Evolutionary conservation across 2,329 filamentous ascomycete species (phyloP), one percentile per base, ranked within the genome.

Genomic region (Diaporthe sp.): DNA sequence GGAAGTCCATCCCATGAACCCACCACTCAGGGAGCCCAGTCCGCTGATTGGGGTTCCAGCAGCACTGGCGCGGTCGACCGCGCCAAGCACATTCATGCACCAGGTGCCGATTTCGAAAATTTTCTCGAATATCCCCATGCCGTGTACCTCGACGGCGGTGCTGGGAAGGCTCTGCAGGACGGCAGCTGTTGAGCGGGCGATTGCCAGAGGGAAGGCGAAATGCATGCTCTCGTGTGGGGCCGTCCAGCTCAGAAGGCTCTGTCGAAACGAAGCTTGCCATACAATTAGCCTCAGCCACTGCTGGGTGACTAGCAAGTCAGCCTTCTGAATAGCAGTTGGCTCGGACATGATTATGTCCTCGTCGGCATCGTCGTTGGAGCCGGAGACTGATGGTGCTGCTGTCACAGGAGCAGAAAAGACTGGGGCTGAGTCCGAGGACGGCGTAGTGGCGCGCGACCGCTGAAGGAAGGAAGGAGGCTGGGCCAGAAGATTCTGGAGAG

Each of bases 211-310:
- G 72, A 90, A 92, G 42, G 87, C 86, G 82, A 92, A 92, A 44
- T 86, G 89, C 87, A 92, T 89, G 61, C 90, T 88, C 75, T 87
- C 87, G 73, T 93, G 89, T 9, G 85, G 82, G 0, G 91, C 86
- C 3, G 86, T 86, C 42, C 88, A 90, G 42, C 90, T 92, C 27
- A 94, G 85, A 32, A 91, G 88, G 5, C 91, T 90, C 77, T 93
- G 91, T 27, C 89, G 88, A 78, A 93, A 92, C 4, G 91, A 92
- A 2, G 92, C 87, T 78, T 93, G 92, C 92, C 92, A 94, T n/a
- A 93, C 89, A 83, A 93, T 92, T 1, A 91, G 89, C 25, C 90
- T 86, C 6, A 94, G 85, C 92, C 92, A 94, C 78, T 93, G 91
- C 79, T 94, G 92, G 2, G 91, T 94, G 70, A 92, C 88, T 56